phyloP scores from a whole-genome alignment of 495 filamentous ascomycete species.

The Opeltia flavorubescens region DNA sequence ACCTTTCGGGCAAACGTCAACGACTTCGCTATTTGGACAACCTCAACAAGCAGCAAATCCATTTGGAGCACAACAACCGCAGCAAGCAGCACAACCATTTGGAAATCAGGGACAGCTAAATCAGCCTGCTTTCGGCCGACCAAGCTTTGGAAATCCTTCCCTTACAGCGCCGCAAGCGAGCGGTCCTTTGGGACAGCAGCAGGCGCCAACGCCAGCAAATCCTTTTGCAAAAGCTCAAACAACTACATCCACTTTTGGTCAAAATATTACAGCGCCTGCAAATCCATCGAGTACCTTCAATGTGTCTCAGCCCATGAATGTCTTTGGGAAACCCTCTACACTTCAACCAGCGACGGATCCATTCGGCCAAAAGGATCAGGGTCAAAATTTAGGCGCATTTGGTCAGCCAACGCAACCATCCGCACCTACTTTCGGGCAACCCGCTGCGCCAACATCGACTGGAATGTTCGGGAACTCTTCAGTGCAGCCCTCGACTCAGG shows the following conservation, averaged over 20 bases:
- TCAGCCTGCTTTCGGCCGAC: conserved; percentile 1
- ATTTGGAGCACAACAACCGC: conserved; percentile 17
- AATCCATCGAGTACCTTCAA: conserved; percentile 23
- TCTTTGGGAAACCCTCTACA: background rate
- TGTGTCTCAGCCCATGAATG: conserved; percentile 1
- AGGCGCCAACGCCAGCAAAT: background rate
- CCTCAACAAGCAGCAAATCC: conserved; percentile 2
- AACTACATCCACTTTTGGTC: conserved; percentile 21
- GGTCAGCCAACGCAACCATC: conserved; percentile 25
- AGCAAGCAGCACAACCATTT: background rate
- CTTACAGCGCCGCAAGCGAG: conserved; percentile 2
- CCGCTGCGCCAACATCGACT: conserved; percentile 17
- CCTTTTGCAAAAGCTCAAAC: conserved; percentile 10
- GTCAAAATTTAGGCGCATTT: conserved; percentile 17
- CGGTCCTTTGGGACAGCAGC: background rate
- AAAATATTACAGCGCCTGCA: conserved; percentile 11
- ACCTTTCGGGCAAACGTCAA: conserved; percentile 20
- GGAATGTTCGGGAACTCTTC: conserved; percentile 18
- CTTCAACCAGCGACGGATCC: conserved; percentile 8
- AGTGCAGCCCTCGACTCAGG: conserved; percentile 13
- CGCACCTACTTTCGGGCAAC: conserved; percentile 20
- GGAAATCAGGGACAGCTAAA: too few species aligned
- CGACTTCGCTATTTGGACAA: conserved; percentile 12
- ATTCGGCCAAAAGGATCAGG: conserved; percentile 18
- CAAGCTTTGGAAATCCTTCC: conserved; percentile 7